Conservation (phyloP, 2,329 filamentous ascomycete genomes). For the Monosporascus sp. region DNA sequence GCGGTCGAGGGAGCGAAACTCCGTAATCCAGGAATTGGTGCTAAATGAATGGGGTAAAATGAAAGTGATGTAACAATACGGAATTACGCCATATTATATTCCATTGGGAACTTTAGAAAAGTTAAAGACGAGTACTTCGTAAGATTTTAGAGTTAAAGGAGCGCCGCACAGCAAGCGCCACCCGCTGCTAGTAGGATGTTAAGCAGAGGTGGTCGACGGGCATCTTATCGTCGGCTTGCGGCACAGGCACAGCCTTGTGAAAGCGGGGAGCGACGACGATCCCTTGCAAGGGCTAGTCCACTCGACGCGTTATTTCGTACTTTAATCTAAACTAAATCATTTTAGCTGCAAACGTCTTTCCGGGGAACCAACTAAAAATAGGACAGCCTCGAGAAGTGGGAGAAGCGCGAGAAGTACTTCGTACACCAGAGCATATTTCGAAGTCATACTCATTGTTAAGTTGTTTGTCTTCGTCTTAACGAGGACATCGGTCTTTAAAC, state of each 20-base stretch:
- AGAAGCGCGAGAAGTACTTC: neutral
- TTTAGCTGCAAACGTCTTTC: no score
- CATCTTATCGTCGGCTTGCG: neutral
- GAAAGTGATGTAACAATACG: no score
- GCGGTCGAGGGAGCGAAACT: no score
- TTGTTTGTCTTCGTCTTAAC: no score
- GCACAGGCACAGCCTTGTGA: conserved; percentile 12
- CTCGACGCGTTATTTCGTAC: neutral
- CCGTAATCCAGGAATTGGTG: no score
- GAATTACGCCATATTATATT: no score
- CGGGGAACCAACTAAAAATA: neutral
- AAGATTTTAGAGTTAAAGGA: conserved; percentile 3
- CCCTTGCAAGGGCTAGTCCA: conserved; percentile 5
- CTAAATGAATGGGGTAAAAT: no score
- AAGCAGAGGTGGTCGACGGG: neutral
- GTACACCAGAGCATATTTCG: no score
- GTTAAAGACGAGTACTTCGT: neutral
- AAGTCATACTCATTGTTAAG: no score
- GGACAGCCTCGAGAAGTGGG: neutral
- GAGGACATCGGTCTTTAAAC: no score
- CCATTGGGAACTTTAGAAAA: no score
- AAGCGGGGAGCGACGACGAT: conserved; percentile 9
- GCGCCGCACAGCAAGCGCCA: neutral
- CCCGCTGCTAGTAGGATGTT: neutral
- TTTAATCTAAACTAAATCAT: no score